Evolutionary conservation across 805 yeast species (phyloP).

Genomic region (Teunomyces tritomae): DNA sequence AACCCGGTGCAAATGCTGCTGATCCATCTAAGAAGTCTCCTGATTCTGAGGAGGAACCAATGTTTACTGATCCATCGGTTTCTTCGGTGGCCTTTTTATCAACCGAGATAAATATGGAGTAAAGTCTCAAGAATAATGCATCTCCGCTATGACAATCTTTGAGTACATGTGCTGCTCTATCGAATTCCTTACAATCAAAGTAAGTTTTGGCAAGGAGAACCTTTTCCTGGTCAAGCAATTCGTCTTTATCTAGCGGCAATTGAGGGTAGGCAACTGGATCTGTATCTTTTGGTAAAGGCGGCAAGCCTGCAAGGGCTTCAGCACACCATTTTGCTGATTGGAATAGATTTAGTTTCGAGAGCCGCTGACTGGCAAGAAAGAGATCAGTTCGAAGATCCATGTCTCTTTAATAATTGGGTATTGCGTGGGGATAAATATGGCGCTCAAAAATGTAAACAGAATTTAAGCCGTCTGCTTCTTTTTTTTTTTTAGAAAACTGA

Average conservation of each 20-base stretch:
- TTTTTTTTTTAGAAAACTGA: too few relatives aligned
- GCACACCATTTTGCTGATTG: conserved; percentile 81
- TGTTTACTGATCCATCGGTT: conserved; percentile 61
- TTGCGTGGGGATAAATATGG: too few relatives aligned
- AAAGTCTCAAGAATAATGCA: conserved; percentile 61
- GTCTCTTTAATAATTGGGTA: background rate
- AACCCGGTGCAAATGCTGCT: conserved; percentile 1
- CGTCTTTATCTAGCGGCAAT: background rate
- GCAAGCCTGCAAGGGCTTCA: conserved; percentile 72
- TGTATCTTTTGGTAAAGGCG: conserved; percentile 6
- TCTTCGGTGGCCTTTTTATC: conserved; percentile 75
- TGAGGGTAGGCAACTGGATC: conserved; percentile 8
- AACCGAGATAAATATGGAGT: conserved; percentile 69
- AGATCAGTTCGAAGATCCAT: conserved; percentile 20
- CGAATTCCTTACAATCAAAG: conserved; percentile 83
- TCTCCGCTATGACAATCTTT: conserved; percentile 49
- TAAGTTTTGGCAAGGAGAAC: conserved; percentile 65
- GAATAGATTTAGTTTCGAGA: conserved; percentile 58
- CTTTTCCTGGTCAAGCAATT: conserved; percentile 32
- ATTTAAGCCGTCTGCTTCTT: too few relatives aligned
- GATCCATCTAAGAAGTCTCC: conserved; percentile 18
- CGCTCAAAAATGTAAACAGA: background rate
- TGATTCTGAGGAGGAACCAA: conserved; percentile 17
- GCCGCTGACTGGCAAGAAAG: conserved; percentile 28
- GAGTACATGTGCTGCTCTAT: conserved; percentile 64